Percentiles rank a stretch among this genome's conserved stretches.
These are phyloP conservation scores for Fusarium sp. DNA, from an alignment of 2,329 filamentous ascomycete genomes.

Conservation along the genomic window DNA sequence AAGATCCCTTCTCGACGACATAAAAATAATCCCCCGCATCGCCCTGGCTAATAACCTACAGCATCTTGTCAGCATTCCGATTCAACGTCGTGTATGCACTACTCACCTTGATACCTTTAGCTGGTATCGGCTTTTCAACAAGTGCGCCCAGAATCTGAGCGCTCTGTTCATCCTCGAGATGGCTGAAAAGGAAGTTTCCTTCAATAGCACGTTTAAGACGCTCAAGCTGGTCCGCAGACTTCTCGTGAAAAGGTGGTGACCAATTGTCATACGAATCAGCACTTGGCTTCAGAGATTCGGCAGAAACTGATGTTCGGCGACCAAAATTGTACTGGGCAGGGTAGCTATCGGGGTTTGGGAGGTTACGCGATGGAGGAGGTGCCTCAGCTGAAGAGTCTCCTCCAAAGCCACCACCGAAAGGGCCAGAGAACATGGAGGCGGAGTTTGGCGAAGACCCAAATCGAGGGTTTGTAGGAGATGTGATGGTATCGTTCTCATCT, in stretches of 20 bases:
- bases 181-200: constrained; percentile 92
- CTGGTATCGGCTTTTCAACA: constrained; percentile 94
- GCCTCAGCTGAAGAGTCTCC: constrained; percentile 59
- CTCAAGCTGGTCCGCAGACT: constrained; percentile 81
- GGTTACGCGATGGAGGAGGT: constrained; percentile 58
- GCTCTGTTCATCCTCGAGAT: constrained; percentile 93
- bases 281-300: constrained; percentile 92
- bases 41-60: constrained; percentile 90
- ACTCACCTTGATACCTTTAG: constrained; percentile 78
- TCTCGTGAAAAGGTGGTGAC: constrained; percentile 86
- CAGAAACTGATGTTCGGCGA: constrained; percentile 94
- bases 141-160: constrained; percentile 87
- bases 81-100: background rate
- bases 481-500: constrained; percentile 80
- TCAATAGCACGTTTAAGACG: constrained; percentile 85
- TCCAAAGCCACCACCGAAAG: constrained; percentile 57
- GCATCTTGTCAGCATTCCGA: constrained; percentile 38
- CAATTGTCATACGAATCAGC: constrained; percentile 87
- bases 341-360: constrained; percentile 73
- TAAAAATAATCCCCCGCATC: constrained; percentile 98
- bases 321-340: constrained; percentile 94
- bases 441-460: constrained; percentile 59
- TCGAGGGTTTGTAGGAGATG: constrained; percentile 75
- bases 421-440: constrained; percentile 54
- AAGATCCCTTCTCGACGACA: constrained; percentile 89